These are phyloP conservation scores for Puccinellia tenuiflora DNA, from an alignment of 176 grass and related monocot species.

Conservation along the genomic window DNA sequence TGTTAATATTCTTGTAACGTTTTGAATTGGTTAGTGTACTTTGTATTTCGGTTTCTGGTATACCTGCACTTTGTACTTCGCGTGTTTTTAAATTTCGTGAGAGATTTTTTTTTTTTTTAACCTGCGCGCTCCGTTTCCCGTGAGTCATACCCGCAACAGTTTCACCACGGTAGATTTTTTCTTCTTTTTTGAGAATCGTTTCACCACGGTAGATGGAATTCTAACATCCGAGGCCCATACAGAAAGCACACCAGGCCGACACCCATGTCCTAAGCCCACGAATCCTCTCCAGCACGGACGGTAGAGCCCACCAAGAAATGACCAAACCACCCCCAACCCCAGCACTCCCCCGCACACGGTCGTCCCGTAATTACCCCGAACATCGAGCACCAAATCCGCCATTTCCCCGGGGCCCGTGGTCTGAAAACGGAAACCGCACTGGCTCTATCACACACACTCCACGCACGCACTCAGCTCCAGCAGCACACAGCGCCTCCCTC, in stretches of 20 bases:
- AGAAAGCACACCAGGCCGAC: neutral
- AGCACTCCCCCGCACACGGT: too few relatives aligned
- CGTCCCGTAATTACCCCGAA: neutral
- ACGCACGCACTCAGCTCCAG: neutral
- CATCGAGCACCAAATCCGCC: neutral
- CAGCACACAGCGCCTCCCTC: neutral
- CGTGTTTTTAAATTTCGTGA: too few relatives aligned
- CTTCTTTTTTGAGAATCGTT: too few relatives aligned
- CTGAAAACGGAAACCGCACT: constrained; percentile 16
- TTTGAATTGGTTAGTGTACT: too few relatives aligned
- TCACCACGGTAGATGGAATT: too few relatives aligned
- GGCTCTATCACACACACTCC: neutral
- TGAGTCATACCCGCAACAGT: too few relatives aligned
- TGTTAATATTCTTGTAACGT: too few relatives aligned
- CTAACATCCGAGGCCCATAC: neutral
- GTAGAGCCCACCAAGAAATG: neutral
- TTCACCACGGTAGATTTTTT: too few relatives aligned
- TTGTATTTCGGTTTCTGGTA: too few relatives aligned
- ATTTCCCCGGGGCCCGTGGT: neutral
- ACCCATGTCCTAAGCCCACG: neutral
- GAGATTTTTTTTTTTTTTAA: too few relatives aligned
- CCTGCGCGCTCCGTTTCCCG: too few relatives aligned
- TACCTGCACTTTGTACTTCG: too few relatives aligned
- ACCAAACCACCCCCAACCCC: neutral
- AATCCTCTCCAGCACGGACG: neutral